Evolutionary conservation across 805 yeast species (phyloP), one percentile per base, ranked within the genome.

Genomic region (Cyberlindnera petersonii): DNA sequence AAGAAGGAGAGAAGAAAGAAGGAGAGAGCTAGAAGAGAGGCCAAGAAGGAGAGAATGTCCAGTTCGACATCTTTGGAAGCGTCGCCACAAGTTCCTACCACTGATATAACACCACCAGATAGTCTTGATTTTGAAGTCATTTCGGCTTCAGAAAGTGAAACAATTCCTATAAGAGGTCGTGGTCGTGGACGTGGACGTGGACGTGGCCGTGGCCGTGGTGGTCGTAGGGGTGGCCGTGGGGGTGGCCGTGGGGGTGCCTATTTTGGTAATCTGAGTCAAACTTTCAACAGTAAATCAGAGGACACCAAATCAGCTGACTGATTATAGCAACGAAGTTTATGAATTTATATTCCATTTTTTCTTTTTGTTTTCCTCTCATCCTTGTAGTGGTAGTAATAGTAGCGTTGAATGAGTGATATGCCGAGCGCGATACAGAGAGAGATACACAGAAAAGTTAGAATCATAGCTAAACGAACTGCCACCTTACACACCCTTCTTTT

Each of bases 151-250:
- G 7, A 29, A 18, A n/a, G 16, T 15, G 22, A 24, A 19, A 18
- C 9, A 24, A 14, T 11, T 16, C 23, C 26, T 26, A 5, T 13
- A 27, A 19, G 42, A 19, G 39, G 41, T n/a, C 40, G 43, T 34
- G 44, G 42, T 10, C 26, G 41, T 17, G 39, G 35, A 14, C 21
- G 39, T 13, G 37, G 43, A n/a, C 31, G 42, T 15, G 39, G 37
- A 6, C 22, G 39, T 10, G 36, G 39, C 19, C 43, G 37, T 35
- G 43, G 44, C 4, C 26, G n/a, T n/a, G n/a, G n/a, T n/a, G n/a
- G n/a, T n/a, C n/a, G 31, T 27, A 19, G 24, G 9, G 16, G 24
- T 8, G 8, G 8, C 13, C 9, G 21, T 14, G 22, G 31, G 6
- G 13, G 34, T 26, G 31, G 35, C 11, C 24, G 35, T 17, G 32